Evolutionary conservation across 441 rosid genomes (phyloP).

Genomic region (Corymbia calophylla): DNA sequence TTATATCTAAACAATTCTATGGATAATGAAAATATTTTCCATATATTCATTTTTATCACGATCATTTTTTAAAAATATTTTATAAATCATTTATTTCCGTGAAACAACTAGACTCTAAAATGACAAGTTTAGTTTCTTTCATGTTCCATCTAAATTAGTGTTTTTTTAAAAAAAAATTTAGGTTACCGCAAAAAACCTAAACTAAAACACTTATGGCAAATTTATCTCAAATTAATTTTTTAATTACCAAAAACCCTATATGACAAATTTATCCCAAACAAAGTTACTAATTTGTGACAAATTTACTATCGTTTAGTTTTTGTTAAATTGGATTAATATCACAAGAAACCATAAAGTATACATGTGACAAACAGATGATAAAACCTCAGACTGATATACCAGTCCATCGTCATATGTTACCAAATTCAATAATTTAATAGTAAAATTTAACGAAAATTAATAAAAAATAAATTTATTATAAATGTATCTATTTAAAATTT

Average conservation of each 20-base stretch:
- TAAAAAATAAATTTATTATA: rapidly evolving
- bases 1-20: rapidly evolving
- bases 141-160: background rate
- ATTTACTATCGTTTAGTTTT: rapidly evolving
- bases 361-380: rapidly evolving
- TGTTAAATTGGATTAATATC: rapidly evolving
- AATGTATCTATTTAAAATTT: too few species aligned
- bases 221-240: too few species aligned
- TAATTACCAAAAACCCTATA: rapidly evolving
- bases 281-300: too few species aligned
- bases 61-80: too few species aligned
- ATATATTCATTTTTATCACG: too few species aligned
- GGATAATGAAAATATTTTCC: background rate
- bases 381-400: rapidly evolving
- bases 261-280: too few species aligned
- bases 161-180: too few species aligned
- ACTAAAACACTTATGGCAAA: background rate
- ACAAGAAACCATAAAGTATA: rapidly evolving
- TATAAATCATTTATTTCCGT: rapidly evolving
- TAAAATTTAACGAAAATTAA: too few species aligned
- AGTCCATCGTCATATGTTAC: rapidly evolving
- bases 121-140: background rate
- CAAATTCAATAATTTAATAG: rapidly evolving
- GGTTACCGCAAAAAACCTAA: too few species aligned
- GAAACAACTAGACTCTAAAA: rapidly evolving